Conservation (phyloP, 495 filamentous ascomycete genomes). For the Aspergillus egyptiacus region DNA sequence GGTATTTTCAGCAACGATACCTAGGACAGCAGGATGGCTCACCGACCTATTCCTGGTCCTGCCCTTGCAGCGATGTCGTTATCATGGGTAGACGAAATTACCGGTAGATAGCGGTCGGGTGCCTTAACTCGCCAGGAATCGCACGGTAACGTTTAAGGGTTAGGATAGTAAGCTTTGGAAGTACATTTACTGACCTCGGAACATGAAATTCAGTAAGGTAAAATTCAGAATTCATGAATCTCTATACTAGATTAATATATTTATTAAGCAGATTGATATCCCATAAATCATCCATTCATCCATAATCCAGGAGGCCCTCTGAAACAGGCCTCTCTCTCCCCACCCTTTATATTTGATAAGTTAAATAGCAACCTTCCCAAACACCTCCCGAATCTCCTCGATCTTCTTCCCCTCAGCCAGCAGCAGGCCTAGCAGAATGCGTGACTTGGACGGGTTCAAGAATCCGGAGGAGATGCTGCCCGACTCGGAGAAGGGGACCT, state of each 20-base stretch:
- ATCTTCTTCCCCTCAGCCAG: slow-evolving; percentile 22
- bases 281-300: not conserved
- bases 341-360: not conserved
- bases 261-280: not conserved
- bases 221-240: too few relatives aligned
- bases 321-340: too few relatives aligned
- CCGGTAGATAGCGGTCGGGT: not conserved
- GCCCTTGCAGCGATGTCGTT: slow-evolving; percentile 8
- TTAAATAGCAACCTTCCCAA: slow-evolving; percentile 16
- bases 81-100: not conserved
- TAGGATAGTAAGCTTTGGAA: too few relatives aligned
- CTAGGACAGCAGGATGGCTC: not conserved
- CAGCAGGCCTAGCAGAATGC: slow-evolving; percentile 26
- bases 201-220: too few relatives aligned
- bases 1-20: not conserved
- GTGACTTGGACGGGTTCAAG: slow-evolving; percentile 27
- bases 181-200: too few relatives aligned
- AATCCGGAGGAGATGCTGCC: slow-evolving; percentile 28
- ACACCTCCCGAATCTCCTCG: slow-evolving; percentile 20
- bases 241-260: too few relatives aligned
- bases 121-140: too few relatives aligned
- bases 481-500: slow-evolving; percentile 28
- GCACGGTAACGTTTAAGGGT: too few relatives aligned
- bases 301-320: too few relatives aligned
- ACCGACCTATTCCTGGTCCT: slow-evolving; percentile 7